Conservation (phyloP, 2,329 filamentous ascomycete genomes). For the Ophiocordyceps sinensis region DNA sequence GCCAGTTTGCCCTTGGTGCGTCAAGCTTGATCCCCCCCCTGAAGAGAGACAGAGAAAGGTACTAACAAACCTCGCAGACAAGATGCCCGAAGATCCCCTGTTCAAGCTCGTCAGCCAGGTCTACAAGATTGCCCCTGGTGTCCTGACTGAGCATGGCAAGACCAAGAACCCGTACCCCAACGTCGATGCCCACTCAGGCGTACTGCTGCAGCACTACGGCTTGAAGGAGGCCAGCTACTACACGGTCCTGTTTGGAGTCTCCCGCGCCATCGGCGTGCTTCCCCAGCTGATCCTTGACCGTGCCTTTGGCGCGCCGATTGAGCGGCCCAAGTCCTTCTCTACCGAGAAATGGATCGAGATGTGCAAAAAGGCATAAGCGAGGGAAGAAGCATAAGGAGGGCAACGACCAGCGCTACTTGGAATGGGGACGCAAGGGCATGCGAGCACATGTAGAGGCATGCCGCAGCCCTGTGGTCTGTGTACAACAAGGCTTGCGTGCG, state of each 20-base stretch:
- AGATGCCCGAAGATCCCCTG: slow-evolving; percentile 95
- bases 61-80: slow-evolving; percentile 33
- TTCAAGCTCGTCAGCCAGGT: slow-evolving; percentile 99
- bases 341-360: slow-evolving; percentile 95
- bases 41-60: background rate
- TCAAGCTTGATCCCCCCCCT: background rate
- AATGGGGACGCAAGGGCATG: background rate
- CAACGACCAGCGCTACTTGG: background rate
- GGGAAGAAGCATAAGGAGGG: background rate
- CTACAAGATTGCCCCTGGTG: slow-evolving; percentile 98
- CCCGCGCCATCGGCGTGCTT: slow-evolving; percentile 92
- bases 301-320: slow-evolving; percentile 89
- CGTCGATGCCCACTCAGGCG: slow-evolving; percentile 97
- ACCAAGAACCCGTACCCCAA: slow-evolving; percentile 99
- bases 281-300: slow-evolving; percentile 99
- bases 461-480: background rate
- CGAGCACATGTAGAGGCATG: background rate
- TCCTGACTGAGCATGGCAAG: slow-evolving; percentile 99
- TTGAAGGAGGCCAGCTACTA: slow-evolving; percentile 99
- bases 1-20: slow-evolving; percentile 70
- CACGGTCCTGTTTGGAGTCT: slow-evolving; percentile 98
- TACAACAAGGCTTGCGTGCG: background rate
- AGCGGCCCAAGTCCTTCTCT: slow-evolving; percentile 98
- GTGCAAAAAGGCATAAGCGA: slow-evolving; percentile 69
- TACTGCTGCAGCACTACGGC: slow-evolving; percentile 98